Base-by-base conservation (phyloP, 495 filamentous ascomycete genomes). In the Tuber indicum region DNA sequence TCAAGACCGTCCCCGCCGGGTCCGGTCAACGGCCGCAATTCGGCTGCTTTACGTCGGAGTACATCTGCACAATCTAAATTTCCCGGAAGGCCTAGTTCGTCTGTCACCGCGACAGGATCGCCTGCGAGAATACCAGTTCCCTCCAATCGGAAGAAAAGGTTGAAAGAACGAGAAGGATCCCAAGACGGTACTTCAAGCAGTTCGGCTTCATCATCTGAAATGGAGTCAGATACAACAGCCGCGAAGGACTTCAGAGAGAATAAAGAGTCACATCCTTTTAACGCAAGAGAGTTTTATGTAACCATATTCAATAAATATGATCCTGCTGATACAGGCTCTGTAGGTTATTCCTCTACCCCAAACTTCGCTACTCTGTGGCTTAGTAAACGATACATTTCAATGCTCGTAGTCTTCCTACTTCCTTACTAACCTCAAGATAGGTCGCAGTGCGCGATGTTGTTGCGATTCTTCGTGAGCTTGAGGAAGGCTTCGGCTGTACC, bases 361-460 rank as follows among this genome's bases (percentile, higher is more conserved):
- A 49, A 32, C 32, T 36, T 42, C 44, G 62, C 77, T 66, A 72
- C 72, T 49, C n/a, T 19, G 17, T 36, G 26, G 58, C 58, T 16
- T 36, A 36, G 58, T 36, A 36, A 66, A 66, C 14, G 58, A 66
- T 36, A 66, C 26, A 36, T 66, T 36, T 36, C 26, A 66, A 17
- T 19, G 26, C 58, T 36, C 10, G 58, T 16, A 17, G 58, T 17
- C 26, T 66, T 17, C 58, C 26, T 36, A 66, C 26, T 36, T 66
- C 26, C 58, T 19, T 36, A 16, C 58, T 66, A 36, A 66, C 58
- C 6, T 4, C 32, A 7, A 17, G 32, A 17, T 6, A 79, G 78
- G 74, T 80, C 23, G 26, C 46, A 6, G 79, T 80, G 39, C 62
- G 45, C 5, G 78, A 80, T 23, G 75, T 80, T 9, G 79, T 79